Base-by-base conservation (phyloP, 352 stramenopile species). In the Thalassiosira hispida region DNA sequence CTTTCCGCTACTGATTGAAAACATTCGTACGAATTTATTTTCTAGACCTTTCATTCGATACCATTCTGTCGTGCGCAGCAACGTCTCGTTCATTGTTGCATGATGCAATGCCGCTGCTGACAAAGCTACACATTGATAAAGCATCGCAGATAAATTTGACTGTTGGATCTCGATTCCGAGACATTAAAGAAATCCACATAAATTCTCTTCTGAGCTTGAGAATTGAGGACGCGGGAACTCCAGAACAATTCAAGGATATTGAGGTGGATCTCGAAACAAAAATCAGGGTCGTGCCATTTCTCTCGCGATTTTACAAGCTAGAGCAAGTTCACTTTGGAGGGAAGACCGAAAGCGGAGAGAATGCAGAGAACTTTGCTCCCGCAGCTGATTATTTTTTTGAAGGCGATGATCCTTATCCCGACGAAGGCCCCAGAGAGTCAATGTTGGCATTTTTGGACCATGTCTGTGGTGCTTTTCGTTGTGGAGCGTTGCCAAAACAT, bases 131-230 rank as follows among this genome's bases (percentile, higher is more conserved):
- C 23, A 71, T 71, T 42, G 44, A 71, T 29, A 71, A 1, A 16
- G 42, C 25, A 4, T 0, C 22, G 44, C 42, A 71, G 16, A 31
- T 71, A 12, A 33, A 57, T 25, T 12, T 29, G 20, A 16, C 18
- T 22, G 35, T 71, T 27, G 62, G 23, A 23, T 49, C 42, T 18
- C 62, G 62, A 20, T 71, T 60, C 62, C n/a, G 62, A 40, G 62
- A 71, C 42, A 18, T 71, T 44, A 53, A 18, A 8, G 62, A 71
- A 14, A 60, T 71, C 42, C 40, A 70, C 44, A 73, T 73, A 2
- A 55, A 63, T 49, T 62, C 64, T 4, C 51, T 73, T 11, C 59
- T 38, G 16, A 3, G 31, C 8, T 38, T 8, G 31, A 38, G 31
- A 8, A 8, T 38, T 38, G 31, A 25, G 38, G 62, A 16, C 20